These are phyloP conservation scores for Catharanthus roseus DNA, from an alignment of 257 asterid genomes.

Conservation along the genomic window DNA sequence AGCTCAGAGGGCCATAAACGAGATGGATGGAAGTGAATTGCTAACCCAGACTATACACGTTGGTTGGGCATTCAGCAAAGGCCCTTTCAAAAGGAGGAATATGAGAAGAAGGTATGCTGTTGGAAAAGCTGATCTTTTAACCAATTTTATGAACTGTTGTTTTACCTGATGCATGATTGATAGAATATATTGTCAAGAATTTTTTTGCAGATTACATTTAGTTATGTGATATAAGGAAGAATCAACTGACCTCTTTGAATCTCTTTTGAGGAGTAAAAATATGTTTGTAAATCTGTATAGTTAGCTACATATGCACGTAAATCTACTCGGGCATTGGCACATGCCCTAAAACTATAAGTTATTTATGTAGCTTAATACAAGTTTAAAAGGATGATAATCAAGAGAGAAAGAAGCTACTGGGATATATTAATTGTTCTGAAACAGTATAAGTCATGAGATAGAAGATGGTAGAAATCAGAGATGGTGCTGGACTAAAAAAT, in stretches of 20 bases:
- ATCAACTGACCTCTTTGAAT: neutral
- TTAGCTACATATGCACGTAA: neutral
- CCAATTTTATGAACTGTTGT: neutral
- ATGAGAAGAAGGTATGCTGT: constrained; percentile 61
- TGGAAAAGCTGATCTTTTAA: neutral
- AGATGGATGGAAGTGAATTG: constrained; percentile 66
- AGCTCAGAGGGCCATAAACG: constrained; percentile 69
- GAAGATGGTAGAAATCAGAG: neutral
- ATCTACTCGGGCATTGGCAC: neutral
- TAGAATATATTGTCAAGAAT: neutral
- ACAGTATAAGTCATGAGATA: neutral
- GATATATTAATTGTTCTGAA: neutral
- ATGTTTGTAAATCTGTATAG: neutral
- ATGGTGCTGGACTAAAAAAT: neutral
- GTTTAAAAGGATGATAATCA: neutral
- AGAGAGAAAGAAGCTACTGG: neutral
- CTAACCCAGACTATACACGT: constrained; percentile 62
- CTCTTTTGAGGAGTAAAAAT: neutral
- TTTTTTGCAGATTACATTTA: neutral
- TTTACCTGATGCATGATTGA: neutral
- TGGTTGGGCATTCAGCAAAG: constrained; percentile 98
- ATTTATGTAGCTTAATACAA: neutral
- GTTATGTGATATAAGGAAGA: neutral
- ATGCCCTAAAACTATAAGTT: neutral
- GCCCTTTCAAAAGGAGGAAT: constrained; percentile 84